Conservation (phyloP, 148 eudicot species). For the Nyssa sinensis region DNA sequence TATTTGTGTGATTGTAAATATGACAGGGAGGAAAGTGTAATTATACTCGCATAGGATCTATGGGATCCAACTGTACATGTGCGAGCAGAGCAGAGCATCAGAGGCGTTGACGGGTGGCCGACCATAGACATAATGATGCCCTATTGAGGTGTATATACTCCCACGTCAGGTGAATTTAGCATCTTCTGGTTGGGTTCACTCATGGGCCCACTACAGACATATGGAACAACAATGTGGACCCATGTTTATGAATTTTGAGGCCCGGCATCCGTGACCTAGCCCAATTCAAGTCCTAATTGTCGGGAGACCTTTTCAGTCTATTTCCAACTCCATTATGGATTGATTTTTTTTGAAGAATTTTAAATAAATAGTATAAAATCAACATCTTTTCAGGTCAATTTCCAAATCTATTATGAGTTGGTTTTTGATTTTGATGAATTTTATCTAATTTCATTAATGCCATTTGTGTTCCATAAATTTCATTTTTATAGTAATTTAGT, state of each 20-base stretch:
- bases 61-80: too few species aligned
- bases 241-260: constrained; percentile 7
- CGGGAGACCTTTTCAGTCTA: background rate
- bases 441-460: too few species aligned
- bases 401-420: too few species aligned
- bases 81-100: background rate
- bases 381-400: background rate
- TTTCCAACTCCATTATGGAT: too few species aligned
- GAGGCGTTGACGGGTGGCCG: constrained; percentile 9
- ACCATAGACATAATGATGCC: constrained; percentile 4
- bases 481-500: too few species aligned
- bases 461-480: too few species aligned
- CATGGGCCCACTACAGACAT: constrained; percentile 14
- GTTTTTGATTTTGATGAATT: too few species aligned
- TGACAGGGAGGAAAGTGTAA: too few species aligned
- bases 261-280: constrained; percentile 26
- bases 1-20: too few species aligned
- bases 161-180: constrained; percentile 29
- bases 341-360: too few species aligned
- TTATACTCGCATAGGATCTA: too few species aligned
- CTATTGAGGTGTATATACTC: constrained; percentile 18
- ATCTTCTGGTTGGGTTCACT: constrained; percentile 6
- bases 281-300: constrained; percentile 14
- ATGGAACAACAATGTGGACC: constrained; percentile 10
- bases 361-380: too few species aligned